These are phyloP conservation scores for Microbotryomycetes sp. DNA, from an alignment of 1,284 basidiomycete species.

Conservation along the genomic window DNA sequence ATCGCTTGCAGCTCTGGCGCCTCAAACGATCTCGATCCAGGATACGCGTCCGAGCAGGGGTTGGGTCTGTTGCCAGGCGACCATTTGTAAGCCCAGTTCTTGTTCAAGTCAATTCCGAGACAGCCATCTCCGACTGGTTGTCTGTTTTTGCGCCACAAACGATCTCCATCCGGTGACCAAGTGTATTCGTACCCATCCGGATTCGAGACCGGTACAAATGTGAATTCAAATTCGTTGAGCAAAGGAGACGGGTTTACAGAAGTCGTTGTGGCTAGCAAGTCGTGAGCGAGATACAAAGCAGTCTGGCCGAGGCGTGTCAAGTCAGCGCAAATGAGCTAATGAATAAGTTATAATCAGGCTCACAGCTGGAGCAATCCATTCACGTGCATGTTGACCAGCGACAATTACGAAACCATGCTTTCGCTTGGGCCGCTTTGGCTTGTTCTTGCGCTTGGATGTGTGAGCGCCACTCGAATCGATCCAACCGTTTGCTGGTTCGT, in stretches of 20 bases:
- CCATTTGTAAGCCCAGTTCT: conserved; percentile 52
- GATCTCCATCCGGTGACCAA: conserved; percentile 50
- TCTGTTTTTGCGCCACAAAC: conserved; percentile 80
- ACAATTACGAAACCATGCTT: conserved; percentile 56
- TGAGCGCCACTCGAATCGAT: neutral
- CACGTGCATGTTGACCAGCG: conserved; percentile 71
- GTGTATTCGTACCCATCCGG: conserved; percentile 74
- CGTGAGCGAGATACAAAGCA: conserved; percentile 65
- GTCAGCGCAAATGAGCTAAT: conserved; percentile 81
- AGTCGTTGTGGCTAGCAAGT: conserved; percentile 52
- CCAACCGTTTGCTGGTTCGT: neutral
- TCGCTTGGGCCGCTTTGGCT: conserved; percentile 8
- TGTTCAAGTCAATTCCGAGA: conserved; percentile 72
- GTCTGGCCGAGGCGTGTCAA: too few species aligned
- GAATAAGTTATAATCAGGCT: conserved; percentile 3
- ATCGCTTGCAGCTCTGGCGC: conserved; percentile 68
- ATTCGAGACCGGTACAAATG: conserved; percentile 70
- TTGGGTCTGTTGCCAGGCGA: conserved; percentile 15
- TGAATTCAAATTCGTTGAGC: conserved; percentile 60
- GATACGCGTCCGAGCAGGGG: conserved; percentile 28
- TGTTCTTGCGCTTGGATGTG: conserved; percentile 1
- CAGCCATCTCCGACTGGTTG: conserved; percentile 51
- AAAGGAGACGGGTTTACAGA: conserved; percentile 49
- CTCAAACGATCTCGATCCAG: conserved; percentile 53
- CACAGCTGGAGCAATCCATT: conserved; percentile 47